Base-by-base conservation (phyloP, 2,329 filamentous ascomycete species). In the Gnomoniopsis sp. region DNA sequence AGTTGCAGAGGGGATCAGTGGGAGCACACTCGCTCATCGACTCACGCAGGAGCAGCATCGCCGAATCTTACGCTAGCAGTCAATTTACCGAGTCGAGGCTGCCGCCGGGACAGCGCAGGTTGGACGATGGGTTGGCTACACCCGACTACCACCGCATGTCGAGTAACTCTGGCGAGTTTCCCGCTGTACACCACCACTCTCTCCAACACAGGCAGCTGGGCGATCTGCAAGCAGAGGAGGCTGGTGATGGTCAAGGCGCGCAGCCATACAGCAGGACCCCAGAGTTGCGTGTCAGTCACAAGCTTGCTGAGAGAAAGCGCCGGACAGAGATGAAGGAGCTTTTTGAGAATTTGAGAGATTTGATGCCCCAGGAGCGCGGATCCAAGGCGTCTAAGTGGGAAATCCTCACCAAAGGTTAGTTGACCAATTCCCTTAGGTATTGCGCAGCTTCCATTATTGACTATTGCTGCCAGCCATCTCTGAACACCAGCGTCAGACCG, bases 341-440 rank as follows among this genome's bases (percentile, higher is more conserved):
- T 0, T 95, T 95, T 68, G 90, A 95, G 64, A 88, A 91, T 65
- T 76, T 95, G 10, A 85, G 91, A 65, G 87, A 89, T 64, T 78
- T 91, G 41, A 87, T 93, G 75, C 90, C 90, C 1, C 88, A 91
- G 65, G 90, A 91, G 66, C 85, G 90, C 17, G 90, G 90, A 1
- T 88, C 88, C 23, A 96, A 95, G 71, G 90, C 90, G 0, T 93
- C 89, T 65, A 96, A 96, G 67, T 96, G 90, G 90, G 90, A 96
- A 67, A 92, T 93, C 51, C 71, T 96, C 17, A 92, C 89, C 2
- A 93, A 93, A 79, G 89, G 90, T 93, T 76, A 62, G 81, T 70
- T n/a, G 12, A 34, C 34, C 41, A n/a, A n/a, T 2, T 11, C 15
- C 15, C 19, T 2, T 7, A 12, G 6, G 6, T 21, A 3, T 14